Evolutionary conservation across 23 red algal genomes (phyloP), one percentile per base, ranked within the genome.

Genomic region (Agarophyton chilense): DNA sequence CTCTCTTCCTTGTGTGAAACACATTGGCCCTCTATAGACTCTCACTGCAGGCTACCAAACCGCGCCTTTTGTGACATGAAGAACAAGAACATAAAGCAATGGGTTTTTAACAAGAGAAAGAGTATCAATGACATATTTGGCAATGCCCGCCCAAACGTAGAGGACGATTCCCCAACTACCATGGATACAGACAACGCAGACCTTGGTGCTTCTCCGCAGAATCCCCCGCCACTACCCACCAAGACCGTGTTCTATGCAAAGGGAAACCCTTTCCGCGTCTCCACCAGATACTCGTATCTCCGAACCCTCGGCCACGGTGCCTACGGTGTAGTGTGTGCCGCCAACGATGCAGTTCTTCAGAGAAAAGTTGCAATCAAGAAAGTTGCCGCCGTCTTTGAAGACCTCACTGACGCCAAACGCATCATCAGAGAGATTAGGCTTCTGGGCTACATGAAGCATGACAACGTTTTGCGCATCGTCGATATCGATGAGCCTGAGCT

Each of bases 361-460:
- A 40, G 47, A 63, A 78, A 64, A 33, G 90, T 96, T n/a, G 97
- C 97, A 14, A 79, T 99, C 19, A 99, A 99, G 84, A 96, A 95
- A 57, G 89, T 99, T 34, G 56, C 81, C 53, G 87, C 71, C 24
- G 94, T 94, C 52, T 99, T 99, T 89, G 88, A 93, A 25, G 89
- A 99, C 82, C 71, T 91, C 22, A 96, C 97, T 16, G 97, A 99
- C 64, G 89, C 93, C 16, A 89, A 93, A 52, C 80, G 97, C 36
- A 99, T 95, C 53, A 89, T 99, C 22, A 91, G 97, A 13, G 97
- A 99, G 65, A 93, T 99, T 33, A 53, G 89, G 35, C 54, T 99
- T n/a, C 57, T 96, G 44, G 43, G 83, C 0, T 40, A 53, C 31
- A 74, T 99, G 84, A 87, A 62, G 10, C 97, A 99, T 92, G 87